These are phyloP conservation scores for Daldinia loculata DNA, from an alignment of 495 filamentous ascomycete species.

Conservation along the genomic window DNA sequence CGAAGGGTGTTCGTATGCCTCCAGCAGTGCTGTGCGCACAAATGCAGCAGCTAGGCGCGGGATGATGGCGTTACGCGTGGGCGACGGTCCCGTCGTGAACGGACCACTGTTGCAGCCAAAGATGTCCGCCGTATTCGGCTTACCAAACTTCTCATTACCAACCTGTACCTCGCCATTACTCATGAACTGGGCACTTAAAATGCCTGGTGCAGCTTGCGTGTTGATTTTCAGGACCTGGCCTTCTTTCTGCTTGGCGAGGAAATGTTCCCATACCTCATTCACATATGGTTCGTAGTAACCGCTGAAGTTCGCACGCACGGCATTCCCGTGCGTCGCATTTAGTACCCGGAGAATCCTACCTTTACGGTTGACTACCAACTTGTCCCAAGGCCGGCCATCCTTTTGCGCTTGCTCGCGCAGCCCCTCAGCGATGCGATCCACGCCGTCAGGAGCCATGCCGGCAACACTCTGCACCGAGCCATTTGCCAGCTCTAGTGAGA, in stretches of 20 bases:
- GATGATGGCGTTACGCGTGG: constrained; percentile 67
- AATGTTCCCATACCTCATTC: constrained; percentile 68
- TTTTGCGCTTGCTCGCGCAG: constrained; percentile 62
- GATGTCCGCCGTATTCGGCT: constrained; percentile 72
- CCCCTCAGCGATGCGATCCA: constrained; percentile 64
- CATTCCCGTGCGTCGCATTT: constrained; percentile 71
- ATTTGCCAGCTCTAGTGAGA: constrained; percentile 63
- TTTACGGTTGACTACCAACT: constrained; percentile 64
- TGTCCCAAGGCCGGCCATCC: constrained; percentile 72
- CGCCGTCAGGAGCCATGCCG: constrained; percentile 67
- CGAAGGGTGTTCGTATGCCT: constrained; percentile 61
- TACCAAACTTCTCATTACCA: constrained; percentile 60
- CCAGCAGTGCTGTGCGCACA: constrained; percentile 68
- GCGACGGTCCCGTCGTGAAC: constrained; percentile 65
- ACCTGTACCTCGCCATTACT: constrained; percentile 41
- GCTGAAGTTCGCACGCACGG: constrained; percentile 65
- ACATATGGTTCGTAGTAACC: constrained; percentile 74
- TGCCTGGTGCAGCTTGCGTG: constrained; percentile 52
- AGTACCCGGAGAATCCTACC: constrained; percentile 63
- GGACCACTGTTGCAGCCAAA: constrained; percentile 76
- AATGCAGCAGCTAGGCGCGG: constrained; percentile 74
- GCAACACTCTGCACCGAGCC: constrained; percentile 65
- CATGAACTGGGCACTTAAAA: constrained; percentile 39
- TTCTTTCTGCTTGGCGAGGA: constrained; percentile 41
- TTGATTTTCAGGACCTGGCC: constrained; percentile 45